Base-by-base conservation (phyloP, 495 filamentous ascomycete species). In the Venustampulla echinocandica region DNA sequence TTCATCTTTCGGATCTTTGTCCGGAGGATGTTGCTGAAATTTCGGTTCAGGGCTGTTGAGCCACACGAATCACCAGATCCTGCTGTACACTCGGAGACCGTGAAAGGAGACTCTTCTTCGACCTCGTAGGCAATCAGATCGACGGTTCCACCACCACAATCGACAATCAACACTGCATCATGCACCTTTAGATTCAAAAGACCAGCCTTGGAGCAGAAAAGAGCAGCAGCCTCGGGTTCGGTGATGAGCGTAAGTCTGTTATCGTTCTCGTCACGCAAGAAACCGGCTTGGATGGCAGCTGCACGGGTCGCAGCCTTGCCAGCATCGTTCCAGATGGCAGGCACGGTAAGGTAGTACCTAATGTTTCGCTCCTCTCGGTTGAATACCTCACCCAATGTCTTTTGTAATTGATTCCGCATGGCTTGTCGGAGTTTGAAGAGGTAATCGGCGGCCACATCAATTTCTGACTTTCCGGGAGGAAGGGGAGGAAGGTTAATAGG, bases 1-100 rank as follows among this genome's bases (percentile, higher is more conserved):
- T 84, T 84, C 81, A 85, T 85, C 65, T 84, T 85, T 33, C 81
- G 70, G 52, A 85, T 85, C 69, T 85, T 85, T 18, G 81, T 81
- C 25, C 81, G 70, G 24, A 85, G 64, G 46, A 85, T 85, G 63
- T 84, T 85, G 63, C 75, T 80, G 58, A 85, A 85, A 58, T 85
- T 85, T 28, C 81, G 69, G 66, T 84, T 84, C 19, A 85, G 75
- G 3, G 81, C 81, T 10, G 81, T 85, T 39, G 80, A 83, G 48
- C 81, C 81, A 59, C 81, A 85, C 14, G 81, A 85, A 59, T 85
- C 81, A 54, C 81, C 81, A 36, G 81, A 85, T 21, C 81, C 81
- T 22, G 81, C 81, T 46, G 81, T 85, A 64, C 81, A 85, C 60
- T 85, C 81, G 38, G 79, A 78, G 13, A 85, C 81, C 4, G 79